These are phyloP conservation scores for Blastobotrys buckinghamii DNA, from an alignment of 1,139 yeast genomes.

Conservation along the genomic window DNA sequence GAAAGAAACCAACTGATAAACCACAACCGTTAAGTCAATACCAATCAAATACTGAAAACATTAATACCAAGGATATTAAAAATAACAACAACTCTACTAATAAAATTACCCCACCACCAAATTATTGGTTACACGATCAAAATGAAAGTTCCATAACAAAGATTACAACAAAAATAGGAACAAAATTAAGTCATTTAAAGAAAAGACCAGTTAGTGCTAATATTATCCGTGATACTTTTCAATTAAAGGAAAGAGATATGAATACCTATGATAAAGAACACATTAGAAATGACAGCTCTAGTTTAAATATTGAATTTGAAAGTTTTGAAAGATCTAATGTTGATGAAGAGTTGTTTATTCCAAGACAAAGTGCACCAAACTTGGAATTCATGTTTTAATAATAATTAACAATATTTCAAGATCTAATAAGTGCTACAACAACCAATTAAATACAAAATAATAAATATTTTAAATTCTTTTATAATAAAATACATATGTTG, in stretches of 20 bases:
- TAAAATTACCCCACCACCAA: conserved; percentile 1
- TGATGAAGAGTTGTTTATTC: background rate
- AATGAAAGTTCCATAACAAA: background rate
- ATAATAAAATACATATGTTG: conserved; percentile 1
- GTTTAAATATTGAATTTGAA: no score
- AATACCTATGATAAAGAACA: no score
- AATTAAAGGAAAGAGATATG: background rate
- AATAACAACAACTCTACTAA: background rate
- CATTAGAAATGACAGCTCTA: no score
- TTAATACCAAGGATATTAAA: background rate
- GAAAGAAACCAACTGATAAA: no score
- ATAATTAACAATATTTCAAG: background rate
- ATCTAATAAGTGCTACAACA: no score
- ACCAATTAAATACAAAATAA: no score
- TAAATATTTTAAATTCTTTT: no score
- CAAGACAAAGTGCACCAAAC: background rate
- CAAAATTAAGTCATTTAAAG: background rate
- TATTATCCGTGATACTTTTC: background rate
- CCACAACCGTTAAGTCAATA: no score
- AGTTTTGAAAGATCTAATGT: no score
- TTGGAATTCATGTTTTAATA: background rate
- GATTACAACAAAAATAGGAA: background rate
- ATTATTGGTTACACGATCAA: background rate
- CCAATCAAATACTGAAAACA: background rate
- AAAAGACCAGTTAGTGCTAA: background rate